phyloP scores from a whole-genome alignment of 1,284 basidiomycete species.

The Boletus albobrunnescens region DNA sequence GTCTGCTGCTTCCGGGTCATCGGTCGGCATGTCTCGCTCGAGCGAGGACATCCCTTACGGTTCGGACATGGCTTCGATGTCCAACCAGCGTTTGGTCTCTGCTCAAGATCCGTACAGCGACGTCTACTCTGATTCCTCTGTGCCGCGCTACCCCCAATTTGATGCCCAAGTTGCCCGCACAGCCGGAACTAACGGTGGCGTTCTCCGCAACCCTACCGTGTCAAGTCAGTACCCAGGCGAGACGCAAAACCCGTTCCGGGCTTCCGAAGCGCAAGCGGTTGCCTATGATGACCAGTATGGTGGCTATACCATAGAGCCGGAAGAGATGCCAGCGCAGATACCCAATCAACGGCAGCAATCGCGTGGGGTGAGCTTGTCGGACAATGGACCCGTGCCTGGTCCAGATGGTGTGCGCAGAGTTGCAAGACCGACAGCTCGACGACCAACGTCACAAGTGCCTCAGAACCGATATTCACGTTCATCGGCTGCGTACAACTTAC shows the following conservation, averaged over 20 bases:
- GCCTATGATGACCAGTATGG: slow-evolving; percentile 39
- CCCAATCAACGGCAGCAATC: slow-evolving; percentile 30
- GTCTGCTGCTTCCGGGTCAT: slow-evolving; percentile 46
- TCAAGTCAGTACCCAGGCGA: slow-evolving; percentile 46
- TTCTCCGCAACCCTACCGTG: slow-evolving; percentile 40
- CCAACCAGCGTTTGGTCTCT: slow-evolving; percentile 55
- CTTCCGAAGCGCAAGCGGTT: slow-evolving; percentile 35
- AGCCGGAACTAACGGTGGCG: slow-evolving; percentile 36
- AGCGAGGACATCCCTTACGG: slow-evolving; percentile 58
- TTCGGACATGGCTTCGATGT: slow-evolving; percentile 52
- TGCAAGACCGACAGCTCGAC: slow-evolving; percentile 47
- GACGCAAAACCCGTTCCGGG: slow-evolving; percentile 49
- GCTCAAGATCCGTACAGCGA: slow-evolving; percentile 48
- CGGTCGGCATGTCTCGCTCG: slow-evolving; percentile 55
- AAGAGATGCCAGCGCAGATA: slow-evolving; percentile 34
- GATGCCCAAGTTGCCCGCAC: slow-evolving; percentile 43
- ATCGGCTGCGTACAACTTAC: slow-evolving; percentile 50
- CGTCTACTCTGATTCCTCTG: slow-evolving; percentile 30
- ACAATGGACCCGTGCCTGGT: slow-evolving; percentile 75
- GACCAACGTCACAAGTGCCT: slow-evolving; percentile 58
- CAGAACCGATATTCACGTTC: slow-evolving; percentile 71
- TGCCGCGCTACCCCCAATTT: slow-evolving; percentile 31
- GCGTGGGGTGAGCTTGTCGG: slow-evolving; percentile 71
- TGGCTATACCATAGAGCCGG: slow-evolving; percentile 36
- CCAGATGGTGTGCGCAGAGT: slow-evolving; percentile 73